Evolutionary conservation across 306 rosid species (phyloP), one percentile per base, ranked within the genome.

Genomic region (Lotus japonicus): DNA sequence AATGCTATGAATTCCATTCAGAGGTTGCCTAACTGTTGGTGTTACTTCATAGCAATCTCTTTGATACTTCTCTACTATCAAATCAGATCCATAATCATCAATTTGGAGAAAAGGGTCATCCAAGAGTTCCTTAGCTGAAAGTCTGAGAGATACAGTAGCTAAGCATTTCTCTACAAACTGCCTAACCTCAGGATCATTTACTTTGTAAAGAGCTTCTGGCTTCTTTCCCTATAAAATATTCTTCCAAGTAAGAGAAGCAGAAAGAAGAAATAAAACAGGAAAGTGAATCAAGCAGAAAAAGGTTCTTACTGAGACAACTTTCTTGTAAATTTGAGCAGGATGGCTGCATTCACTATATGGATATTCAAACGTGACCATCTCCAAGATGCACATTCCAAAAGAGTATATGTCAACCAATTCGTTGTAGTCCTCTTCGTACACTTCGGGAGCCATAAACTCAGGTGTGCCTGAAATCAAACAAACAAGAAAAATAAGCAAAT

Each of bases 391-490:
- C 99, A 95, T 95, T 64, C 99, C 99, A 77, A 95, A 91, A 46
- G 99, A 77, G 79, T 95, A 95, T 42, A 90, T 91, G 69, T 95
- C 99, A n/a, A 95, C 92, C 38, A 95, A 84, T 68, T 95, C 96
- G 69, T 95, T 88, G 71, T 95, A 95, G 74, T 95, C 92, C 84
- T 95, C 99, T 66, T 88, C 92, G 41, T 95, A 95, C 44, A 95
- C 95, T 75, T 95, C 99, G 0, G 99, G 99, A 49, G 99, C 99
- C 99, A 95, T 95, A 70, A 95, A 95, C 70, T 95, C 99, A 9
- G 99, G 99, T 23, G 99, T 95, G 81, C 99, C 99, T 95, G 83
- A 72, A 28, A 45, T 72, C 28, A 11, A 58, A 26, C 51, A 53
- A 23, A 35, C 48, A 38, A 38, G 11, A 56, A 39, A 31, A 6